These are phyloP conservation scores for Selaginella tamariscina DNA, from an alignment of 75 land plant species.

Conservation along the genomic window DNA sequence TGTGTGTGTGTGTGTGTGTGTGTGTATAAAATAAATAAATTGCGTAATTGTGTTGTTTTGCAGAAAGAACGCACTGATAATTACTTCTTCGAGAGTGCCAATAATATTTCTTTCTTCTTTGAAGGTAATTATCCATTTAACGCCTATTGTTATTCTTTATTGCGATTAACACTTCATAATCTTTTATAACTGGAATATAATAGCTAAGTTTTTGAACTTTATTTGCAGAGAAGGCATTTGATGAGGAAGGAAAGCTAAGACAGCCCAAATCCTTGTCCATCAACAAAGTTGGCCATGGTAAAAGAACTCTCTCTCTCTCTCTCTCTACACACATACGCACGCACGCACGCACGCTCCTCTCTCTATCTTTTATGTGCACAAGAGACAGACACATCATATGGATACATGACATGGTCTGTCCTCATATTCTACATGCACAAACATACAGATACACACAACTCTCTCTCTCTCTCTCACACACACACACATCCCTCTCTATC, in stretches of 20 bases:
- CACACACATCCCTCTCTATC: no score
- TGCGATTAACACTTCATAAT: no score
- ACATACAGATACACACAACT: no score
- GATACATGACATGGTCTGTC: no score
- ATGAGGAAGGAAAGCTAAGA: conserved; percentile 55
- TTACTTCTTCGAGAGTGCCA: conserved; percentile 85
- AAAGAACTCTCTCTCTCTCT: no score
- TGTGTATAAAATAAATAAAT: neutral
- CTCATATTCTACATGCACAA: no score
- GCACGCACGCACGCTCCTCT: no score
- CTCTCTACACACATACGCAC: no score
- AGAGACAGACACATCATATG: no score
- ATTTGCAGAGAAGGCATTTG: conserved; percentile 77
- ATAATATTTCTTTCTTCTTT: conserved; percentile 88
- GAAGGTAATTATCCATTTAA: conserved; percentile 39
- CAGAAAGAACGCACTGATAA: conserved; percentile 46
- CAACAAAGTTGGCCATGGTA: conserved; percentile 99
- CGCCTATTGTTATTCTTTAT: neutral
- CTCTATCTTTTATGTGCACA: no score
- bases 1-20: neutral
- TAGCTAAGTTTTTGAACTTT: neutral
- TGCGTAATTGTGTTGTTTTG: neutral
- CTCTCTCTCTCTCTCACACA: no score
- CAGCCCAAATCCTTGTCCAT: conserved; percentile 88
- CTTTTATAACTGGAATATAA: no score